These are phyloP conservation scores for Pseudogymnoascus sp. DNA, from an alignment of 2,329 filamentous ascomycete genomes.

Conservation along the genomic window DNA sequence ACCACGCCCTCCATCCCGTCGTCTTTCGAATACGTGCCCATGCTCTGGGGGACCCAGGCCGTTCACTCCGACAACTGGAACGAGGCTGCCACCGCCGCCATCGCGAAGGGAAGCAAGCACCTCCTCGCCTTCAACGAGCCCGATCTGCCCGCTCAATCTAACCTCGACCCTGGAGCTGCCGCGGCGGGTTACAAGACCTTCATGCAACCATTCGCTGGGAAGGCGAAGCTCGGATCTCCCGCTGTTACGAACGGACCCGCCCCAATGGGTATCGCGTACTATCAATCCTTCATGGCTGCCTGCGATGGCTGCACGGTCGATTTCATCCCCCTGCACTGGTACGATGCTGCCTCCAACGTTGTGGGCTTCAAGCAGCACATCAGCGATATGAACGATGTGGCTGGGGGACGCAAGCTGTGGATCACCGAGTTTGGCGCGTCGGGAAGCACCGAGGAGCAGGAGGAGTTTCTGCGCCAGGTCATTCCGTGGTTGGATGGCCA, in stretches of 20 bases:
- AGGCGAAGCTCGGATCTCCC: conserved; percentile 39
- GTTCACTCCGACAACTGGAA: conserved; percentile 45
- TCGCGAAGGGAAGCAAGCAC: conserved; percentile 46
- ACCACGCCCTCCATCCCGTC: conserved; percentile 33
- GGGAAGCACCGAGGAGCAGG: conserved; percentile 26
- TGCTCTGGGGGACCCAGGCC: conserved; percentile 50
- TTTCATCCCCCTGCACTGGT: conserved; percentile 42
- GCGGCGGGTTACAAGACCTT: conserved; percentile 34
- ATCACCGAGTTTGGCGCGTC: conserved; percentile 39
- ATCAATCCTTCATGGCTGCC: conserved; percentile 35
- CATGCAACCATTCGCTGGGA: conserved; percentile 38
- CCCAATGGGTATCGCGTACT: conserved; percentile 37
- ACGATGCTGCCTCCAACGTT: conserved; percentile 31
- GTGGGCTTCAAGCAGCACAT: conserved; percentile 39
- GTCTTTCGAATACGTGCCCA: conserved; percentile 55
- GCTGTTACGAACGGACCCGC: conserved; percentile 40
- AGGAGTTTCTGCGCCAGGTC: conserved; percentile 35
- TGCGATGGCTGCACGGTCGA: conserved; percentile 39
- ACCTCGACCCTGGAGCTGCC: conserved; percentile 33
- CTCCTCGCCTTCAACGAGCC: conserved; percentile 68
- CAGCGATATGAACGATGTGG: conserved; percentile 16
- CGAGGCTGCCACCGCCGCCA: conserved; percentile 42
- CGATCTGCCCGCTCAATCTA: conserved; percentile 53
- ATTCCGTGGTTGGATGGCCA: conserved; percentile 38
- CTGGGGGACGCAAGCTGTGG: conserved; percentile 28